Evolutionary conservation across 805 yeast genomes (phyloP), one percentile per base, ranked within the genome.

Genomic region (Candida saitoana): DNA sequence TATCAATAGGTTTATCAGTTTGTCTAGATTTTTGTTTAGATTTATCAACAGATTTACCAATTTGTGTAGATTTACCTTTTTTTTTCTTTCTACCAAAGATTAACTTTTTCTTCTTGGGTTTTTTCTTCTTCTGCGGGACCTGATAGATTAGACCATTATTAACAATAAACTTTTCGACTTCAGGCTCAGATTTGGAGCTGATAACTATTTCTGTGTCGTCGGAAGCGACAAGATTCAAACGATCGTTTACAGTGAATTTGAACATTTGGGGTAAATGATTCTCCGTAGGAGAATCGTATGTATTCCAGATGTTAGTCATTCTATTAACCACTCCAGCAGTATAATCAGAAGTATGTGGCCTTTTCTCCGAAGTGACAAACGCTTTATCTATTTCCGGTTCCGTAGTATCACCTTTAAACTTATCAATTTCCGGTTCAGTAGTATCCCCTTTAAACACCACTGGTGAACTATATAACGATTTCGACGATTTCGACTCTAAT

Each of bases 301-400:
- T 11, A 5, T 9, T 14, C 25, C 33, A 36, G 8, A 12, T 14
- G 22, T 20, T 24, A 6, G 34, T 30, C 5, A 29, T 38, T 16
- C 40, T 4, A 9, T 4, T 29, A 5, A 29, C 16, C 12, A 16
- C 31, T 34, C 16, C 36, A 7, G 36, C 18, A 17, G 9, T 16
- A 9, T 41, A 44, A 34, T 46, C 47, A 22, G 39, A 44, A 20
- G 31, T 39, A 9, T 24, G 30, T 33, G 25, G 39, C 6, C 41
- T 43, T 6, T 19, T 34, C 16, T 57, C 60, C 9, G 59, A 53
- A 5, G 55, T 55, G 25, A 54, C 36, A 24, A 56, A 50, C 5
- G 49, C 59, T 20, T 47, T 40, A 43, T 55, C 57, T 4, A 56
- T 48, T 18, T 49, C 57, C 18, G 54, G 16, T 32, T 35, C 45